phyloP scores from a whole-genome alignment of 495 filamentous ascomycete species.

The Antarctomyces pellizariae region DNA sequence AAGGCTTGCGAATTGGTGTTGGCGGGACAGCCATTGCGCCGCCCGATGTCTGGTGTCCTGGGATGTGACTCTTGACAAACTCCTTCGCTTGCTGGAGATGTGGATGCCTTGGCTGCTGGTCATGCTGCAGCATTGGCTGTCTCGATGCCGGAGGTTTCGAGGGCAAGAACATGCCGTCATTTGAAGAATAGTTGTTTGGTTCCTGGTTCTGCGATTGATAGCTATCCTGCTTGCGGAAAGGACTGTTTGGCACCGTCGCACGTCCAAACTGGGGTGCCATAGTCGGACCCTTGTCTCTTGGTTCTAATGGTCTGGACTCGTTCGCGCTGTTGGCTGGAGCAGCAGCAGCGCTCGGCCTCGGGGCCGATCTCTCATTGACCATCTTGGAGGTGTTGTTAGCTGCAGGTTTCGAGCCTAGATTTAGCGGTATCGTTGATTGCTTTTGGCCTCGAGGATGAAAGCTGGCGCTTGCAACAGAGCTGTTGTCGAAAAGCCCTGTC shows the following conservation, averaged over 20 bases:
- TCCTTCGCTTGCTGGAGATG: conserved; percentile 9
- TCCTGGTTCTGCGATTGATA: conserved; percentile 8
- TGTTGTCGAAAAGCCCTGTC: conserved; percentile 13
- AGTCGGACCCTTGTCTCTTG: conserved; percentile 3
- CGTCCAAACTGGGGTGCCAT: conserved; percentile 11
- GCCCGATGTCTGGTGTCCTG: conserved; percentile 1
- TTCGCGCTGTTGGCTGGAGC: conserved; percentile 5
- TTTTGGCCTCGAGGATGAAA: conserved; percentile 4
- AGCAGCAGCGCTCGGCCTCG: conserved; percentile 6
- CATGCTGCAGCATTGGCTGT: conserved; percentile 2
- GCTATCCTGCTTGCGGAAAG: conserved; percentile 9
- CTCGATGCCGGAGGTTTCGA: neutral
- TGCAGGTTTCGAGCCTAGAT: conserved; percentile 4
- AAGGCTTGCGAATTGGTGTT: conserved; percentile 1
- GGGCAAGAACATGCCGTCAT: neutral
- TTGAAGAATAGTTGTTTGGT: conserved; percentile 1
- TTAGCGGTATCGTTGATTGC: neutral
- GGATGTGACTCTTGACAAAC: conserved; percentile 4
- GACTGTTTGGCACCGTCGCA: conserved; percentile 9
- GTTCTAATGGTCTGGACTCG: conserved; percentile 1
- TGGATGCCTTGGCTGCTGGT: conserved; percentile 2
- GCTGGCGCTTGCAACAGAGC: conserved; percentile 2
- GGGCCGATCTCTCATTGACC: conserved; percentile 13
- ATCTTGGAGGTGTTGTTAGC: conserved; percentile 6
- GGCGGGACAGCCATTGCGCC: conserved; percentile 2